Conservation (phyloP, 805 yeast genomes). For the Candida berthetii region DNA sequence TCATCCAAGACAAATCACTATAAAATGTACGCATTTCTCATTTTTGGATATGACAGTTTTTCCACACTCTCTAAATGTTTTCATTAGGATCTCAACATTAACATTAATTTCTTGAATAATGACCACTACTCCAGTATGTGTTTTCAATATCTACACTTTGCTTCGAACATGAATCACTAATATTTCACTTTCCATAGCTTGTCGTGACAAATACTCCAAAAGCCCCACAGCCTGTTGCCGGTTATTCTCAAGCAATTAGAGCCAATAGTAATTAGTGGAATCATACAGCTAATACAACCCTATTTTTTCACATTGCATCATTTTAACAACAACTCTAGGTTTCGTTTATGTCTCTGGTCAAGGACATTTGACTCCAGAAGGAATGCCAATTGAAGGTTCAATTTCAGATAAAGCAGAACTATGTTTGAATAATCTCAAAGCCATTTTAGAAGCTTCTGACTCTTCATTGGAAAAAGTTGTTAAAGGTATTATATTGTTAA, state of each 20-base stretch:
- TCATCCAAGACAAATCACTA: too few relatives aligned
- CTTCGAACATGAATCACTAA: too few relatives aligned
- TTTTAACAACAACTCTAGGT: conserved; percentile 28
- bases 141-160: too few relatives aligned
- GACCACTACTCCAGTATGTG: too few relatives aligned
- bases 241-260: conserved; percentile 93
- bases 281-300: too few relatives aligned
- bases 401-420: conserved; percentile 76
- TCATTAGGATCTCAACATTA: too few relatives aligned
- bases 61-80: too few relatives aligned
- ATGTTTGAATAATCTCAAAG: conserved; percentile 59
- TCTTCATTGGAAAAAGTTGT: conserved; percentile 79
- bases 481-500: conserved; percentile 43
- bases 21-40: too few relatives aligned
- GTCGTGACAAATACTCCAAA: conserved; percentile 18
- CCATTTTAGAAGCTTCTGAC: conserved; percentile 78
- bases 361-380: conserved; percentile 82
- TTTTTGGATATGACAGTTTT: too few relatives aligned
- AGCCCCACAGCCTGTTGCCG: conserved; percentile 97
- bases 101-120: too few relatives aligned
- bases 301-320: too few relatives aligned
- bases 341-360: conserved; percentile 93
- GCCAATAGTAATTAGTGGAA: conserved; percentile 59
- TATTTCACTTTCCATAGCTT: too few relatives aligned
- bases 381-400: conserved; percentile 71